Evolutionary conservation across 345 rosid species (phyloP), one percentile per base, ranked within the genome.

Genomic region (Hibiscus tridactylites): DNA sequence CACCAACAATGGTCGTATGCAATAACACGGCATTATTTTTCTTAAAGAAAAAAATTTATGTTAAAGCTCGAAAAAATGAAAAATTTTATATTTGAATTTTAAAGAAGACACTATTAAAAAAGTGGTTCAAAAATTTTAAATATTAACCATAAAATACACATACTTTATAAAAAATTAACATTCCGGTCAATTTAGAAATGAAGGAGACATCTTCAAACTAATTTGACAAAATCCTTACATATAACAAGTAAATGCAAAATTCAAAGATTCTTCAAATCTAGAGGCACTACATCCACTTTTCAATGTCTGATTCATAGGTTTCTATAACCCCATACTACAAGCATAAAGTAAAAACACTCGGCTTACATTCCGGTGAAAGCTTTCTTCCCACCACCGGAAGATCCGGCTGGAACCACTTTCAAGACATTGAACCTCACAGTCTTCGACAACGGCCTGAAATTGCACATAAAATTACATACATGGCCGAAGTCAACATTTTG

Each of bases 351-450:
- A 6, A 44, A 35, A 46, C 56, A 54, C 47, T 35, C 61, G 16
- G 28, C 75, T 80, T 81, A 86, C 52, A 80, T 63, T 47, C 83
- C 90, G 6, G 90, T 83, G 77, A 88, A 88, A 13, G 88, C 89
- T 75, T 90, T 90, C 85, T 87, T 88, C 60, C 86, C 86, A 64
- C 89, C 77, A 6, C 84, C 89, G 15, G 93, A 86, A 44, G 90
- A 85, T 0, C 93, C 96, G 0, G 96, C 93, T 24, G 93, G 93
- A 52, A 90, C 83, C 75, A 88, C 96, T 81, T 86, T 88, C 57
- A 90, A 67, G 66, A 90, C 91, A 61, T 86, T 86, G 83, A 90
- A 90, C 85, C 92, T 80, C 73, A 88, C 92, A 0, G 92, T 88
- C 81, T 90, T 90, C 0, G 96, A 90, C 73, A 90, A 71, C 3